Conservation (phyloP, 2,329 filamentous ascomycete species). For the Aspergillus quadrilineatus region DNA sequence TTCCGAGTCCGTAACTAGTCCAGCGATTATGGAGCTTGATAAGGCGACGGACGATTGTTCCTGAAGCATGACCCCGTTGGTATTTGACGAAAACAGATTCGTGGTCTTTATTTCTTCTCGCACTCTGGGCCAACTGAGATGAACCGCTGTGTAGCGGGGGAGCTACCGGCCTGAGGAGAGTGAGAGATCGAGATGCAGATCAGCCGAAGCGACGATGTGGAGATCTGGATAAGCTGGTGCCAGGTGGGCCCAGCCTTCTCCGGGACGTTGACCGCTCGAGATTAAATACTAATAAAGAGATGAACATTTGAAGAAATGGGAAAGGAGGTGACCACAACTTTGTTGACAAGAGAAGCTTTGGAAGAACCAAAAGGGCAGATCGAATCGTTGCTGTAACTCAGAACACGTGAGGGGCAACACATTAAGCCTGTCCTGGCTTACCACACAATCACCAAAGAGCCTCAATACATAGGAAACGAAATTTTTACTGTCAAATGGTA, state of each 20-base stretch:
- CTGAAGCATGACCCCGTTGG: neutral
- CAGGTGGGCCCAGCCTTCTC: constrained; percentile 1
- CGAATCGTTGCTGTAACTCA: neutral
- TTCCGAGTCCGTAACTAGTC: neutral
- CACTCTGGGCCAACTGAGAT: neutral
- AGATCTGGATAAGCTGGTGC: constrained; percentile 1
- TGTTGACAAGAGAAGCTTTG: neutral
- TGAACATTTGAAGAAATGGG: neutral
- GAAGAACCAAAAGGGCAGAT: neutral
- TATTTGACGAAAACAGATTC: neutral
- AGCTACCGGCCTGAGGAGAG: neutral
- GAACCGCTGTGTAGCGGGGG: neutral
- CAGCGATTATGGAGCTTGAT: neutral
- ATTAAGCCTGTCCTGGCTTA: neutral
- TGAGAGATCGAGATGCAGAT: constrained; percentile 2
- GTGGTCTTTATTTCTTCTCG: neutral
- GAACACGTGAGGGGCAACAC: constrained; percentile 4
- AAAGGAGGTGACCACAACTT: neutral
- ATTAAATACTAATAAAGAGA: neutral
- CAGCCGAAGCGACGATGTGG: neutral
- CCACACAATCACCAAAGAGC: neutral
- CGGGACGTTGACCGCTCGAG: neutral
- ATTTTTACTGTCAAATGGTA: too few species aligned
- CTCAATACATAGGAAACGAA: too few species aligned
- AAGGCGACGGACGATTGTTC: neutral